These are phyloP conservation scores for Penicillium robsamsonii DNA, from an alignment of 495 filamentous ascomycete species.

Conservation along the genomic window DNA sequence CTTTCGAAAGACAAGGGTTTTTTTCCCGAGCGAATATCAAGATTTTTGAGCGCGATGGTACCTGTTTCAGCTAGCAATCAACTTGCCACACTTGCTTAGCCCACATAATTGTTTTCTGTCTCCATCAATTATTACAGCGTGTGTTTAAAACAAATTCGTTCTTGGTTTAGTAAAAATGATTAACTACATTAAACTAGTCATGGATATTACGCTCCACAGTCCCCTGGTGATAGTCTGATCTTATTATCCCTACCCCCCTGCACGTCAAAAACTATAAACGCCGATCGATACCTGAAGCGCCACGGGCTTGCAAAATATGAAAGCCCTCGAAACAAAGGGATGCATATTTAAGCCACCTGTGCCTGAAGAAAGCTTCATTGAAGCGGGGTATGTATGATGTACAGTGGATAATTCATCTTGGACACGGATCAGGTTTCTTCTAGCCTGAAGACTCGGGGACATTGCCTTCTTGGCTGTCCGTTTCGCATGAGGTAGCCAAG, in stretches of 20 bases:
- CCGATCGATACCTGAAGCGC: constrained; percentile 27
- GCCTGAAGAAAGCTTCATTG: constrained; percentile 14
- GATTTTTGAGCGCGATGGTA: background rate
- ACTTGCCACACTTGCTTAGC: background rate
- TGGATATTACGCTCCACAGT: background rate
- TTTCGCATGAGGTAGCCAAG: constrained; percentile 11
- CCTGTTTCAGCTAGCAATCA: constrained; percentile 13
- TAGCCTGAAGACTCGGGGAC: background rate
- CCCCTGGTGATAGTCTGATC: background rate
- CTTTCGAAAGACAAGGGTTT: background rate
- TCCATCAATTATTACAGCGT: background rate
- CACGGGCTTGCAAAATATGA: constrained; percentile 13
- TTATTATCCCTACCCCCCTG: background rate
- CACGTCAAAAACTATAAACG: constrained; percentile 1
- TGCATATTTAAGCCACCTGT: constrained; percentile 2
- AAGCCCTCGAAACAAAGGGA: constrained; percentile 2
- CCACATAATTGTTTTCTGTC: background rate
- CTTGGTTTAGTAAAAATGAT: background rate
- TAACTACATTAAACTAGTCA: background rate
- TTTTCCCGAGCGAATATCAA: constrained; percentile 1
- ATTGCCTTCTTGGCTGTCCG: constrained; percentile 1
- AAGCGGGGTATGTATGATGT: constrained; percentile 3
- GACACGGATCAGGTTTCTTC: background rate
- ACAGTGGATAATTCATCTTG: background rate
- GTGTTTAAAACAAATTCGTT: background rate